Evolutionary conservation across 2,329 filamentous ascomycete genomes (phyloP).

Genomic region (Sporothrix brunneoviolacea): DNA sequence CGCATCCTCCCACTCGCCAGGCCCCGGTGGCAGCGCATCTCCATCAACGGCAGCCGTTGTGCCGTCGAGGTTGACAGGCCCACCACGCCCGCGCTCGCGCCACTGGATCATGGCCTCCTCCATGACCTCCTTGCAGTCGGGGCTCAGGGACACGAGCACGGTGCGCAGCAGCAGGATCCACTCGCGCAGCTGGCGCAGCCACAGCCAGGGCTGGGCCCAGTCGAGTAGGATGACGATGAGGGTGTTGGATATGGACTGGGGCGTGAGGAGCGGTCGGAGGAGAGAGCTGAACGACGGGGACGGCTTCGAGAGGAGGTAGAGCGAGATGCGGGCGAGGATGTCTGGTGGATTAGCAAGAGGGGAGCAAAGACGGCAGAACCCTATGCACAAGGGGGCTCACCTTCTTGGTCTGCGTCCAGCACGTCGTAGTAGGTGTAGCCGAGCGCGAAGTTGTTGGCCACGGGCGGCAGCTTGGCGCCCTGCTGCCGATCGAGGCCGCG

Average conservation of each 20-base stretch:
- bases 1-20: conserved; percentile 89
- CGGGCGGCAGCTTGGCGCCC: conserved; percentile 57
- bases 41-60: conserved; percentile 51
- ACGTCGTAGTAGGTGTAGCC: conserved; percentile 96
- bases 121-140: conserved; percentile 73
- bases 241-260: conserved; percentile 76
- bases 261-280: conserved; percentile 75
- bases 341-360: conserved; percentile 47
- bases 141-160: conserved; percentile 65
- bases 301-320: conserved; percentile 82
- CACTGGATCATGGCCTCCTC: conserved; percentile 78
- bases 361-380: background rate
- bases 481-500: conserved; percentile 43
- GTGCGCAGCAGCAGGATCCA: conserved; percentile 82
- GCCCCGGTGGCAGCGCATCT: conserved; percentile 70
- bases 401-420: conserved; percentile 87
- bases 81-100: conserved; percentile 66
- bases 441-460: conserved; percentile 86
- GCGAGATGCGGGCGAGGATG: conserved; percentile 79
- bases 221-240: conserved; percentile 87
- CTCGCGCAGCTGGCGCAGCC: conserved; percentile 79
- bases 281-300: conserved; percentile 77
- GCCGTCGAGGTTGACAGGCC: conserved; percentile 56
- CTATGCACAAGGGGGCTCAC: conserved; percentile 51
- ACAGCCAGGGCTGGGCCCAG: conserved; percentile 90